These are phyloP conservation scores for Starmera caribaea DNA, from an alignment of 805 yeast genomes.

Conservation along the genomic window DNA sequence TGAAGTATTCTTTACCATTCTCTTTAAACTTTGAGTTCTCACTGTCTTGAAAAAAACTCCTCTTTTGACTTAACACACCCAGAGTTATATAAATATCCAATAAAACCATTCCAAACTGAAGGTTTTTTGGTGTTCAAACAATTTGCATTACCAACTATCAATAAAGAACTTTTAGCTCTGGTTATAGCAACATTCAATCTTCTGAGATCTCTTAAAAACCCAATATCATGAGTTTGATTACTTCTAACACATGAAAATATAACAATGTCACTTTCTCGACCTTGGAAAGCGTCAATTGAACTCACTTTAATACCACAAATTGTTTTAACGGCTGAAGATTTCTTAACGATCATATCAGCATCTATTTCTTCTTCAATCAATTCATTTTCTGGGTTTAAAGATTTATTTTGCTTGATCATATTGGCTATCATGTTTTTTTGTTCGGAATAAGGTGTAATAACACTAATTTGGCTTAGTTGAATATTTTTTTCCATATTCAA, in stretches of 20 bases:
- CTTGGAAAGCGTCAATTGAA: conserved; percentile 81
- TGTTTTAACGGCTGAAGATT: conserved; percentile 17
- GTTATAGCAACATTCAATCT: conserved; percentile 67
- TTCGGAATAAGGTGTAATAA: conserved; percentile 70
- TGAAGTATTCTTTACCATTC: no score
- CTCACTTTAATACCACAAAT: conserved; percentile 39
- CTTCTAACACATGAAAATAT: conserved; percentile 70
- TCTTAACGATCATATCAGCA: conserved; percentile 29
- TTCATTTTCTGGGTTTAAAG: conserved; percentile 44
- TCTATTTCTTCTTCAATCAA: conserved; percentile 44
- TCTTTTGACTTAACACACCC: conserved; percentile 3
- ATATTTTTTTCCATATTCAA: conserved; percentile 47
- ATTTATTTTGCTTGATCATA: conserved; percentile 34
- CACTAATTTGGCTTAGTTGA: conserved; percentile 42
- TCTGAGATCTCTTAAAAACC: conserved; percentile 51
- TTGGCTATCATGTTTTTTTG: conserved; percentile 56
- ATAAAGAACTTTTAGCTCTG: conserved; percentile 52
- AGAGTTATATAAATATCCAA: conserved; percentile 28
- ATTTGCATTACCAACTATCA: conserved; percentile 51
- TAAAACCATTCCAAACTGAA: conserved; percentile 39
- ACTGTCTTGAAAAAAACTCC: no score
- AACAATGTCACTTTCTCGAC: conserved; percentile 73
- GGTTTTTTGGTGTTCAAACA: conserved; percentile 34
- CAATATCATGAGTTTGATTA: conserved; percentile 41
- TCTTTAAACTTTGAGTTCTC: no score